Evolutionary conservation across 1,139 yeast genomes (phyloP), one percentile per base, ranked within the genome.

Genomic region (Blastobotrys apis): DNA sequence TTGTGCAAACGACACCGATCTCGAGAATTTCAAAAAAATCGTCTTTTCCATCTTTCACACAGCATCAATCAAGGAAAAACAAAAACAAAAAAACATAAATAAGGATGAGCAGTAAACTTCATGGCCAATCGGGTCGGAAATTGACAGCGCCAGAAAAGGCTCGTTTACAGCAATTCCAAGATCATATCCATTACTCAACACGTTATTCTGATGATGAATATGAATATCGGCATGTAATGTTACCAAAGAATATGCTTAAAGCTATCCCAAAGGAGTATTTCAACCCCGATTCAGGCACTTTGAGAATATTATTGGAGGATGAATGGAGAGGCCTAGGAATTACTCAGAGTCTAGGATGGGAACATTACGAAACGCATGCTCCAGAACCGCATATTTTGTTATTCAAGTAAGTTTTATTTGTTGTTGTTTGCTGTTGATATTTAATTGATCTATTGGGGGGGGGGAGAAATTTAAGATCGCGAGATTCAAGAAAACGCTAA

Each of bases 261-360:
- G 90, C 81, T 40, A 87, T 94, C 49, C 98, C 98, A n/a, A 81
- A 83, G 47, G 98, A 94, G 64, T 94, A 88, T 63, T 94, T 94
- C 71, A 85, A 90, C 62, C 85, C 92, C 10, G 96, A 90, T 51
- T 86, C 95, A 3, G 97, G 97, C 5, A 92, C 98, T 0, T 74
- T 94, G 55, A 80, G 96, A 54, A 86, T 94, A 45, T 71, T 94
- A 43, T 68, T 84, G 48, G 99, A 94, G 65, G 97, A 92, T 55
- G 99, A 94, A 66, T 94, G 99, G 99, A 76, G 99, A 65, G 97
- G 97, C 1, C 72, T 94, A 46, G 99, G 99, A 3, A 88, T 94
- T 58, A 94, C 98, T 9, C 99, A 92, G 65, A 85, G 95, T 38
- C 73, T 94, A 50, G 99, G 99, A 1, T 94, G 99, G 99, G 94